Evolutionary conservation across 2,329 filamentous ascomycete genomes (phyloP).

Genomic region (Xylariaceae sp.): DNA sequence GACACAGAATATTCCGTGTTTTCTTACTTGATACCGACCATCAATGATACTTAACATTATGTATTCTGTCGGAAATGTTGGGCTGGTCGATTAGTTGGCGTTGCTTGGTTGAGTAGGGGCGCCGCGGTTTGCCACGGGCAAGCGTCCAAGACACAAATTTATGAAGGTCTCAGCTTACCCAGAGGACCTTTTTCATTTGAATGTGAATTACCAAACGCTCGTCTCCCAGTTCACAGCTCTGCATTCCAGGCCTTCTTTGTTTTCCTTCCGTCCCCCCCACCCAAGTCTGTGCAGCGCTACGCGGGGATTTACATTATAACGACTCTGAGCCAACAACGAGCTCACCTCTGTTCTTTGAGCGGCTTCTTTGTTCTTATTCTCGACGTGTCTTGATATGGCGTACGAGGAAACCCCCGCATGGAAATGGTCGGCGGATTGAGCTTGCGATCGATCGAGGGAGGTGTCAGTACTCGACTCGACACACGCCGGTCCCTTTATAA

Average conservation of each 20-base stretch:
- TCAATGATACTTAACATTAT: neutral
- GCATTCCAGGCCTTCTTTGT: conserved; percentile 30
- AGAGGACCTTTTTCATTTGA: conserved; percentile 7
- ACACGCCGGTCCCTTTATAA: conserved; percentile 24
- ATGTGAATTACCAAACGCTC: conserved; percentile 8
- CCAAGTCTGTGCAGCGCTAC: conserved; percentile 10
- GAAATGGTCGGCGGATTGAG: conserved; percentile 15
- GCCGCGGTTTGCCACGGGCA: neutral
- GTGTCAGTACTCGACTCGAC: conserved; percentile 9
- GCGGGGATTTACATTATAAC: conserved; percentile 21
- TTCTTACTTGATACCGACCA: too few relatives aligned
- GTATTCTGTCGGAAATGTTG: neutral
- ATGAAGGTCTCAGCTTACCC: conserved; percentile 16
- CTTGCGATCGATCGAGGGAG: conserved; percentile 15
- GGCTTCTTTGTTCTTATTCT: conserved; percentile 23
- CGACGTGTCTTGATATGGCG: conserved; percentile 20
- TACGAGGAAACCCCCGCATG: conserved; percentile 10
- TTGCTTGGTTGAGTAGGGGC: neutral
- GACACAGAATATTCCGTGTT: too few relatives aligned
- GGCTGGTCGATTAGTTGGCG: neutral
- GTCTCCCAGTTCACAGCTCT: conserved; percentile 23
- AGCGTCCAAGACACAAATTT: conserved; percentile 3
- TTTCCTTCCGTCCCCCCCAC: conserved; percentile 14
- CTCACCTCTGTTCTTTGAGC: conserved; percentile 27
- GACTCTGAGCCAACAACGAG: conserved; percentile 24